Evolutionary conservation across 768 basidiomycete genomes (phyloP).

Genomic region (Kockovaella imperatae): DNA sequence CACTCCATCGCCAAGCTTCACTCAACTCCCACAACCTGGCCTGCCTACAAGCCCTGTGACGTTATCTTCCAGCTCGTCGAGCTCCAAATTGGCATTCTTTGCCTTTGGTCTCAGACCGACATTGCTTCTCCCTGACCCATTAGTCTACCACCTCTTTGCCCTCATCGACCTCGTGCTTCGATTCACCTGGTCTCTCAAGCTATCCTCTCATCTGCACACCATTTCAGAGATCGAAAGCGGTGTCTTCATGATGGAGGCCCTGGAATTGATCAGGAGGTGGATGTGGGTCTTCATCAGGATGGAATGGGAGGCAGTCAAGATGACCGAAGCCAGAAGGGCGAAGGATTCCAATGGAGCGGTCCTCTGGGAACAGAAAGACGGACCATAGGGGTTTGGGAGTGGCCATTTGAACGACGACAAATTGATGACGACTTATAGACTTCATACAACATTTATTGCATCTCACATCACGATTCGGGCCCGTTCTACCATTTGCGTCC

Average conservation of each 20-base stretch:
- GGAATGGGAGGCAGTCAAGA: conserved; percentile 88
- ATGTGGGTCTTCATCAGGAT: conserved; percentile 96
- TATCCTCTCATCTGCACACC: conserved; percentile 76
- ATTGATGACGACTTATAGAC: background rate
- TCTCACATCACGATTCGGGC: too few species aligned
- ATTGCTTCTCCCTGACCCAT: conserved; percentile 68
- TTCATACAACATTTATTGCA: background rate
- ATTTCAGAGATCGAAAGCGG: conserved; percentile 68
- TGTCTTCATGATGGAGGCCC: conserved; percentile 83
- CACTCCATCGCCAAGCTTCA: conserved; percentile 16
- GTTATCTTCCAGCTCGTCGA: background rate
- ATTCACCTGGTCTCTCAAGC: conserved; percentile 87
- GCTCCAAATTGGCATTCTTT: conserved; percentile 46
- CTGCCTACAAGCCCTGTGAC: background rate
- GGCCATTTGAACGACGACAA: conserved; percentile 1
- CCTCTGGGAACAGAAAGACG: too few species aligned
- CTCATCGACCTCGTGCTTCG: conserved; percentile 77
- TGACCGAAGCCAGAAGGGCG: conserved; percentile 36
- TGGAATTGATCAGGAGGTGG: conserved; percentile 86
- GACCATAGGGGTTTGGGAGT: too few species aligned
- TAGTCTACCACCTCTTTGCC: conserved; percentile 72
- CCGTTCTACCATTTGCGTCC: conserved; percentile 28
- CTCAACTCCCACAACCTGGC: background rate
- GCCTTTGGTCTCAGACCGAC: conserved; percentile 67
- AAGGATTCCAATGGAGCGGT: too few species aligned